A percentile compares a stretch with the other conserved stretches of the same genome.
These are phyloP conservation scores for Cadophora sp. DNA, from an alignment of 2,329 filamentous ascomycete genomes.

Conservation along the genomic window DNA sequence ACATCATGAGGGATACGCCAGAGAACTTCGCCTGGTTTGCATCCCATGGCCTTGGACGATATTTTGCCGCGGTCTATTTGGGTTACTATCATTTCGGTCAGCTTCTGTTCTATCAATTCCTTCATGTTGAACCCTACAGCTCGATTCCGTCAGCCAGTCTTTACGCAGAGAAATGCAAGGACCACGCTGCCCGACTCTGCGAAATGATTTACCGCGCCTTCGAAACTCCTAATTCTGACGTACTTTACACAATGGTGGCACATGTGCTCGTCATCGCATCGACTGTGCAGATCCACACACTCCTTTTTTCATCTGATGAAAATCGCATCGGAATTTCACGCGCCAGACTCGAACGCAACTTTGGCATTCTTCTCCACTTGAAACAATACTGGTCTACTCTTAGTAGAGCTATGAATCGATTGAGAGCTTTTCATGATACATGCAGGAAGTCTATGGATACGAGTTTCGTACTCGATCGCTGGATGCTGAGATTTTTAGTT, in stretches of 20 bases:
- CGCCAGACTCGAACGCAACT: conserved; percentile 51
- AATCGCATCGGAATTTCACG: conserved; percentile 46
- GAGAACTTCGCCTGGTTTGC: conserved; percentile 49
- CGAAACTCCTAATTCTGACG: conserved; percentile 48
- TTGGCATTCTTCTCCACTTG: conserved; percentile 50
- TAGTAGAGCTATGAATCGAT: conserved; percentile 47
- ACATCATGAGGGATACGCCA: conserved; percentile 47
- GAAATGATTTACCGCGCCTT: conserved; percentile 50
- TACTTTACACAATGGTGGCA: conserved; percentile 51
- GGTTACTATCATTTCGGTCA: conserved; percentile 55
- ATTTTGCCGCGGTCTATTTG: conserved; percentile 53
- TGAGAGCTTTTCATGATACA: conserved; percentile 51
- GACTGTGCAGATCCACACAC: conserved; percentile 53
- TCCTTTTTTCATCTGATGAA: conserved; percentile 51
- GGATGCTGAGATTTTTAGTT: conserved; percentile 50
- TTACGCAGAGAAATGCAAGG: conserved; percentile 50
- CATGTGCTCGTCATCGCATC: conserved; percentile 55
- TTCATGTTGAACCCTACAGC: conserved; percentile 44
- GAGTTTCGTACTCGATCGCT: conserved; percentile 49
- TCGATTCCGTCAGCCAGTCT: conserved; percentile 19
- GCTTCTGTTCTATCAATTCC: conserved; percentile 55
- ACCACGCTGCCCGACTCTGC: conserved; percentile 49
- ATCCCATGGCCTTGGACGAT: conserved; percentile 49
- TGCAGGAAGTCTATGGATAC: conserved; percentile 48
- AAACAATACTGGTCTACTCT: conserved; percentile 50